Evolutionary conservation across 176 grass and related monocot species (phyloP), one percentile per base, ranked within the genome.

Genomic region (Triticum turgidum): DNA sequence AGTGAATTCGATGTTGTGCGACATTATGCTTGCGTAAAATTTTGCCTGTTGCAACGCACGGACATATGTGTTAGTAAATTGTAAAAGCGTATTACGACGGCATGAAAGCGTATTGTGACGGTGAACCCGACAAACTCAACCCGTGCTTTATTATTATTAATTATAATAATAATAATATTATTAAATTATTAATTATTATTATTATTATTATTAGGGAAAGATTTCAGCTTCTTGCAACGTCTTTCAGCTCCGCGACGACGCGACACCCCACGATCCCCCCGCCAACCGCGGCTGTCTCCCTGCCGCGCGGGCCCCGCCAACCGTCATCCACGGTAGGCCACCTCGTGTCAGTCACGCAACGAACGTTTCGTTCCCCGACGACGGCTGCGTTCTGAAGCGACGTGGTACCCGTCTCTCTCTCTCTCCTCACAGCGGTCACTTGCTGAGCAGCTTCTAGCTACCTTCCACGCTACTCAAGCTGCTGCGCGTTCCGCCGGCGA

Each of bases 381-480:
- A 39, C 73, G 29, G 73, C 89, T 0, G 39, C 65, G 37, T 87
- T 63, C 41, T 67, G 90, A 88, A 91, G 86, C 78, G 89, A 93
- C 87, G 73, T 24, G 62, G 83, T 78, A 88, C 91, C 82, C 73
- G 25, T 37, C n/a, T 20, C 42, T 44, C 77, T 42, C 49, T 76
- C 74, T 84, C 83, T 78, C 86, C 54, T 68, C 22, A 24, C 70
- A 41, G 37, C 63, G 7, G 15, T 69, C 89, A 73, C 84, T 69
- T 33, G 58, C 37, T 20, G 15, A 65, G 62, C 27, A 9, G 29
- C 52, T 27, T 8, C 67, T 65, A 45, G 44, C 63, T 82, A 20
- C 33, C 75, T 91, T 93, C 79, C 41, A 80, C 84, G 41, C 89
- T 81, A 86, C 89, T 88, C 65, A 64, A 27, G 73, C 83, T 65